Evolutionary conservation across 805 yeast genomes (phyloP).

Genomic region (Teunomyces aglyptinius): DNA sequence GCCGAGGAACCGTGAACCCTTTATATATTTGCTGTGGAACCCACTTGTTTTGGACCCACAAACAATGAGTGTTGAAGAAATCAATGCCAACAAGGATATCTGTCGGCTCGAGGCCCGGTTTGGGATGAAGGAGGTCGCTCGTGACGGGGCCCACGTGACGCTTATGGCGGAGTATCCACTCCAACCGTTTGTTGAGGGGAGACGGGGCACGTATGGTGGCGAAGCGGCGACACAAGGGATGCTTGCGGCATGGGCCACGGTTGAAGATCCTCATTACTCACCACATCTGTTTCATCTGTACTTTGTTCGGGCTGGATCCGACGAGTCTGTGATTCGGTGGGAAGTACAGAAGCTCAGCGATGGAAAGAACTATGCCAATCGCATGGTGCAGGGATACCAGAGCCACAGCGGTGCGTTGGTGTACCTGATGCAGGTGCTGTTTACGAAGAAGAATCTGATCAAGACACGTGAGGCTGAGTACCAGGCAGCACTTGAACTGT

Average conservation of each 20-base stretch:
- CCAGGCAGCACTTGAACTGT: neutral
- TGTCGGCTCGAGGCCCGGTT: slow-evolving; percentile 11
- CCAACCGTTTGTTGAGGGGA: slow-evolving; percentile 18
- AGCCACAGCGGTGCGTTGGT: slow-evolving; percentile 17
- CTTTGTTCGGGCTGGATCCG: slow-evolving; percentile 26
- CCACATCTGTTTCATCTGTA: slow-evolving; percentile 29
- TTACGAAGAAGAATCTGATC: slow-evolving; percentile 19
- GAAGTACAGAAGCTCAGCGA: slow-evolving; percentile 21
- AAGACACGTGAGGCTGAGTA: neutral
- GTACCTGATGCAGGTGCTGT: slow-evolving; percentile 21
- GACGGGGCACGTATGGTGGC: slow-evolving; percentile 30
- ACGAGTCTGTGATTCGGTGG: slow-evolving; percentile 21
- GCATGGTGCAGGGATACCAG: slow-evolving; percentile 24
- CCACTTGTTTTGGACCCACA: neutral
- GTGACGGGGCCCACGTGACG: slow-evolving; percentile 12
- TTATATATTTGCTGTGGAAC: neutral
- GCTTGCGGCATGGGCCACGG: slow-evolving; percentile 27
- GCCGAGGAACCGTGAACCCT: neutral
- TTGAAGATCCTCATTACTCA: slow-evolving; percentile 19
- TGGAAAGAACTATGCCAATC: slow-evolving; percentile 24
- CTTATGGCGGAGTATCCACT: slow-evolving; percentile 25
- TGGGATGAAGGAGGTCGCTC: slow-evolving; percentile 7
- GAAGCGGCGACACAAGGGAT: slow-evolving; percentile 26
- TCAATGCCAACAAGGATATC: slow-evolving; percentile 4
- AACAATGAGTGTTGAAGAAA: neutral